Evolutionary conservation across 495 filamentous ascomycete species (phyloP).

Genomic region (Penicillium odoratum): DNA sequence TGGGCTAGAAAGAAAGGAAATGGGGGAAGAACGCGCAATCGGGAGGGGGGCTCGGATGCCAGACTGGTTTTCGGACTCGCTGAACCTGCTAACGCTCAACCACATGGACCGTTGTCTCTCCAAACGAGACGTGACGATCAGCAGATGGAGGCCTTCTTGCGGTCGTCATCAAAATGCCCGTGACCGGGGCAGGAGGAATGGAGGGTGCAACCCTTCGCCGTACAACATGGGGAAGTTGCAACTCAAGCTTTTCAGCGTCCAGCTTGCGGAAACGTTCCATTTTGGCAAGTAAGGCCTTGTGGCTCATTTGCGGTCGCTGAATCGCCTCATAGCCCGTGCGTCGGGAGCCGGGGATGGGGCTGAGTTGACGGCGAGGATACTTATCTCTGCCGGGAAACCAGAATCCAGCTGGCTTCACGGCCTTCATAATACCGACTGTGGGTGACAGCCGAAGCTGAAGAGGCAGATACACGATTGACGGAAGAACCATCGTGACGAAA

Average conservation of each 20-base stretch:
- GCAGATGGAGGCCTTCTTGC: background rate
- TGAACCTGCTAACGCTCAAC: background rate
- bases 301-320: too few species aligned
- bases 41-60: background rate
- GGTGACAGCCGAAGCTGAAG: background rate
- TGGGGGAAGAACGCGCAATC: background rate
- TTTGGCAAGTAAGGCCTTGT: background rate
- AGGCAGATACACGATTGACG: background rate
- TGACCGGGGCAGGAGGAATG: too few species aligned
- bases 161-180: too few species aligned
- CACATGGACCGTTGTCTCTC: background rate
- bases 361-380: background rate
- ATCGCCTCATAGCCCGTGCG: background rate
- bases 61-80: background rate
- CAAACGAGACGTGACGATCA: background rate
- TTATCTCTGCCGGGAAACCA: background rate
- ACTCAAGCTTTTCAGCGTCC: background rate
- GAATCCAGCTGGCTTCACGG: background rate
- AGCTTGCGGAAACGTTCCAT: background rate
- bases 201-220: too few species aligned
- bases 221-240: too few species aligned
- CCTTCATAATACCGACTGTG: background rate
- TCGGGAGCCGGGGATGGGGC: background rate
- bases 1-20: too few species aligned
- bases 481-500: background rate